Base-by-base conservation (phyloP, 202 grass and related monocot species). In the Tripidium arundinaceum region DNA sequence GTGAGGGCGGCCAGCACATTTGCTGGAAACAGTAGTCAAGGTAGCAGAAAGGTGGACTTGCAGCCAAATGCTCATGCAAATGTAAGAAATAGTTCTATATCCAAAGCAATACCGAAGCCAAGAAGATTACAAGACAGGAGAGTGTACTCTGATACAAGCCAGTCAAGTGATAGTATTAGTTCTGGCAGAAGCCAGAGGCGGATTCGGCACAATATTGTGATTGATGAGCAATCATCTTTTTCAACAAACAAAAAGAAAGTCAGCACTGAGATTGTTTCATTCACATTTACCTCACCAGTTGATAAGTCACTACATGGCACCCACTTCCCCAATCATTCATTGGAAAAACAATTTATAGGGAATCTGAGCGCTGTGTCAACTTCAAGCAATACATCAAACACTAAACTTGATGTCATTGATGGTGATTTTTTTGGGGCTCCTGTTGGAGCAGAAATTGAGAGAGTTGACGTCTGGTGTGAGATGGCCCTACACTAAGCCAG, bases 201-300 rank as follows among this genome's bases (percentile, higher is more conserved):
- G 66, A 79, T 96, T 82, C 84, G 76, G 57, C 92, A 99, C 85
- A 96, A 93, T 78, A 87, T 99, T 85, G 84, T 93, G 70, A 74
- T 90, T 68, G 86, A 88, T 76, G 87, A 94, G 50, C 86, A 87
- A 63, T 76, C 79, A 46, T 83, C 80, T 81, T 89, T 86, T 79
- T 76, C 78, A 10, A 75, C 71, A 7, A 81, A 81, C 80, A 87
- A 84, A 79, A 95, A 75, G 85, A 95, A 82, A 83, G 46, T 75
- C 38, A 82, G 74, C 80, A 78, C 88, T 72, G 93, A 95, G 49
- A 89, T 98, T 75, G 92, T 95, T 83, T 98, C 90, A 40, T 98
- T 98, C 78, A 95, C 90, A 68, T 93, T 98, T 79, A 98, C 88
- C 28, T 89, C 95, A 41, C 92, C 96, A 52, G 80, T 93, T 78